Base-by-base conservation (phyloP, 2,329 filamentous ascomycete genomes). In the Apiospora koreana region DNA sequence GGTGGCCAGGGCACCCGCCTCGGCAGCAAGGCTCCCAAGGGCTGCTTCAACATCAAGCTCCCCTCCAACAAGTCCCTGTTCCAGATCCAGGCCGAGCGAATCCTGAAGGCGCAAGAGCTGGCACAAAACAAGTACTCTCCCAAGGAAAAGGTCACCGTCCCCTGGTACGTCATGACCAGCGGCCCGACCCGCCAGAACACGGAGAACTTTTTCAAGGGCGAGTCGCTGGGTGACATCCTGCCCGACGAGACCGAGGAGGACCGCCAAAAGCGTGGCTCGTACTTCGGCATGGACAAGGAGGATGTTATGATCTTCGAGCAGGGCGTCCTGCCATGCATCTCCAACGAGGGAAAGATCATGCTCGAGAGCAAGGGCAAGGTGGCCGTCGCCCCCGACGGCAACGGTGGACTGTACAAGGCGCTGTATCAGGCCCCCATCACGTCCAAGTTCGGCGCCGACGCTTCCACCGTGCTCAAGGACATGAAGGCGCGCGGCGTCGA, bases 121-220 rank as follows among this genome's bases (percentile, higher is more conserved):
- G 95, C 95, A 58, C 87, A 90, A 76, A 90, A 92, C 81, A 90
- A 91, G 79, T 86, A 89, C 69, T 88, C 88, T 70, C 85, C 83
- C 72, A 85, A 85, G 66, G 81, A 82, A 73, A 85, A 85, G 69
- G 89, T 90, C 58, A 86, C 92, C 42, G 91, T 98, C 54, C 96
- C 96, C 16, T 99, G 96, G 96, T 99, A 99, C 84, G 94, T 99
- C 82, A 99, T 99, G 96, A 99, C 96, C 77, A 97, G 94, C 78
- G 96, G 96, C 5, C 96, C 96, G 64, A 99, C 96, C 9, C 90
- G 95, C 75, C 90, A 90, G 72, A 94, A 95, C 50, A 99, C 96
- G n/a, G 93, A 97, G 86, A 86, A 92, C 72, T 99, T 96, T 86
- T 98, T 99, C 82, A 77, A 76, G 67, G 78, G 77, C 68, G 74